Base-by-base conservation (phyloP, 768 basidiomycete genomes). In the Tricholoma saponaceum region DNA sequence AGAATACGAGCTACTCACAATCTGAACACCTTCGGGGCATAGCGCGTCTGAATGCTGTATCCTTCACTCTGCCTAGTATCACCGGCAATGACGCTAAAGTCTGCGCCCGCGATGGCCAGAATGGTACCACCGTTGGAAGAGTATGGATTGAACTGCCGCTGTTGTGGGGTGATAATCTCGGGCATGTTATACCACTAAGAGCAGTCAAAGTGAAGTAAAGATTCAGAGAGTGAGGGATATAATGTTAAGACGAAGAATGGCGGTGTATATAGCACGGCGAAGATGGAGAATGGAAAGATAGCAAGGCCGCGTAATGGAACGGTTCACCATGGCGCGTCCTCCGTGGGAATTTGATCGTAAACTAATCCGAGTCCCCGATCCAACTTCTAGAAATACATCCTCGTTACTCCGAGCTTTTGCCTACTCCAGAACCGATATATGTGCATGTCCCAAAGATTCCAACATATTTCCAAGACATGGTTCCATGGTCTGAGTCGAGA, bases 21-120 rank as follows among this genome's bases (percentile, higher is more conserved):
- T 76, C 84, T 81, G 76, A 95, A 97, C 58, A 98, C 94, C 74
- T 98, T 96, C 43, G 94, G 88, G 7, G 94, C 94, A 72, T 97
- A 98, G 71, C 96, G 83, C 58, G 96, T 97, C 79, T 99, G 96
- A 72, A 99, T 99, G 69, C 79, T 90, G 75, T 92, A 98, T n/a
- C 96, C 96, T 70, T 95, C 91, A 63, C 88, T 93, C 77, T 98
- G 97, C 56, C 96, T 79, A 44, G 96, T 99, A 74, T 99, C 96
- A 52, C 95, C 92, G 5, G 97, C 95, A 66, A 98, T 90, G 69
- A 98, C 94, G 59, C 83, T 83, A 72, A 98, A 98, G 71, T 95
- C 91, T 46, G 85, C 83, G 54, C 96, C 97, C 4, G 95, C 93
- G 69, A 98, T 92, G 67, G 92, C 92, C 66, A 99, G 86, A 74